Evolutionary conservation across 2,329 filamentous ascomycete genomes (phyloP).

Genomic region (Coniochaeta ligniaria): DNA sequence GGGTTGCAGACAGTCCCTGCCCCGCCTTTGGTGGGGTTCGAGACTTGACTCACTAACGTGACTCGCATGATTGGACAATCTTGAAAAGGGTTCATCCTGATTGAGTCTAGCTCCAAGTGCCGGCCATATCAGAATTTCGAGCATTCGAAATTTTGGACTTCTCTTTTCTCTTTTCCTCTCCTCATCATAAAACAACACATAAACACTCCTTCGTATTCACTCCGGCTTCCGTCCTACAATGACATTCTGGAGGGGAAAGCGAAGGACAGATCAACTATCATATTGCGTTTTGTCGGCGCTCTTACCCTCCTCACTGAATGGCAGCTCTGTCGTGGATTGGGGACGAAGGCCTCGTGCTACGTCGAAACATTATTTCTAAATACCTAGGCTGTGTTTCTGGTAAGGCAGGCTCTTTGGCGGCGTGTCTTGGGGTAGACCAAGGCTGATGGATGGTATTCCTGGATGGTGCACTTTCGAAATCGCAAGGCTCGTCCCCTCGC

Average conservation of each 20-base stretch:
- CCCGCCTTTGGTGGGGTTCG: background rate
- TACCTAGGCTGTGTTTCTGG: background rate
- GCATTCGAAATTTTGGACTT: slow-evolving; percentile 1
- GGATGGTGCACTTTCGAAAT: background rate
- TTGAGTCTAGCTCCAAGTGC: background rate
- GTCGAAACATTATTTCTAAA: background rate
- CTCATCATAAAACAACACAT: slow-evolving; percentile 25
- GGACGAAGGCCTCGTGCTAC: slow-evolving; percentile 3
- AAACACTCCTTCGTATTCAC: slow-evolving; percentile 59
- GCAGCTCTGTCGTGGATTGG: slow-evolving; percentile 16
- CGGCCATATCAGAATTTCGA: slow-evolving; percentile 9
- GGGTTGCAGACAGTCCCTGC: background rate
- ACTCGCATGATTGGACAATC: background rate
- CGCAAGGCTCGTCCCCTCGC: background rate
- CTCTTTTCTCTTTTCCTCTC: slow-evolving; percentile 20
- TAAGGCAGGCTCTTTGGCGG: too few species aligned
- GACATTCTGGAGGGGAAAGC: slow-evolving; percentile 60
- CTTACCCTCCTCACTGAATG: slow-evolving; percentile 39
- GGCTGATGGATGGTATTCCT: background rate
- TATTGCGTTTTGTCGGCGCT: slow-evolving; percentile 20
- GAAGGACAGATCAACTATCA: slow-evolving; percentile 51
- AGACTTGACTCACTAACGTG: background rate
- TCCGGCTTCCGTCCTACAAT: slow-evolving; percentile 52
- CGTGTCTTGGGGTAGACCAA: background rate
- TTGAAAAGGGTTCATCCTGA: slow-evolving; percentile 1